Evolutionary conservation across 192 early-diverging fungal species (phyloP), one percentile per base, ranked within the genome.

Genomic region (Ambispora gerdemannii): DNA sequence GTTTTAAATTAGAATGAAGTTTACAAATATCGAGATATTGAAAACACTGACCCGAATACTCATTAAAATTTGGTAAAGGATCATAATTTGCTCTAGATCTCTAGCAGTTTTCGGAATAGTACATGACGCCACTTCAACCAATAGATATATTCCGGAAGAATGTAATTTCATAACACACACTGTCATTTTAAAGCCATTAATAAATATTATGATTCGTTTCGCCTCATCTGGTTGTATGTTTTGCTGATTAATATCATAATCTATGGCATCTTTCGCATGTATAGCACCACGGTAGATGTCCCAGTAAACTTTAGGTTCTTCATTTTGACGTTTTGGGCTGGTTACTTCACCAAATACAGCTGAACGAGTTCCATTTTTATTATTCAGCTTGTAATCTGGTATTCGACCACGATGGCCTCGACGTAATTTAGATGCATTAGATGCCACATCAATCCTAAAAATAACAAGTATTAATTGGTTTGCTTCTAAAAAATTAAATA

Each of bases 201-300:
- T 67, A 67, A 67, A 67, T 24, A 67, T 53, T 32, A 35, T 6
- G 8, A 67, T 53, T 17, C 34, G 17, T 10, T 33, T 67, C 17
- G 4, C 7, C 2, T n/a, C 17, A 24, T 30, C 27, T 24, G 65
- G 50, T 17, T 35, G 33, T 3, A 53, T 53, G 0, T 53, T 20
- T 0, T n/a, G 7, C 24, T 67, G 13, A 2, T 24, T 67, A 20
- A 67, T 67, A 28, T 67, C 50, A 67, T 20, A 51, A 50, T 31
- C 65, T 24, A 67, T 53, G 0, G 50, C 15, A 34, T 67, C 65
- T 25, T 67, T 67, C 3, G 65, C 50, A 67, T 67, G 50, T 67
- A 52, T 67, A 20, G 65, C 6, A 33, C 50, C 32, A 20, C 50
- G 17, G 50, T 67, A 67, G 13, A 67, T 67, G 17, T 66, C 50